Evolutionary conservation across 2,329 filamentous ascomycete species (phyloP), one percentile per base, ranked within the genome.

Genomic region (Paecilomyces variotii): DNA sequence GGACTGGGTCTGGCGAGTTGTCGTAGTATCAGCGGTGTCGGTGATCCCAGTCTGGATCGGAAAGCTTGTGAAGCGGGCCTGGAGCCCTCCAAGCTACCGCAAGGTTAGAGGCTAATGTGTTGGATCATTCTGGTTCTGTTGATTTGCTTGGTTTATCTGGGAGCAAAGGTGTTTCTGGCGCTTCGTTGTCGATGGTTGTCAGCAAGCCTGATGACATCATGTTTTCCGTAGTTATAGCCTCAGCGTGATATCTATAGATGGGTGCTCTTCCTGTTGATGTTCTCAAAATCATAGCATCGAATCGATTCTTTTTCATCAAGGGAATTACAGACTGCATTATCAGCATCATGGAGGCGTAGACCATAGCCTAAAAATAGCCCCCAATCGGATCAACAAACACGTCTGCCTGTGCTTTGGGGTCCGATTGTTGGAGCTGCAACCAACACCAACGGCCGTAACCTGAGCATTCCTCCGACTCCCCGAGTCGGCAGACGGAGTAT

Each of bases 51-150:
- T 93, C 1, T 97, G 93, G 77, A 87, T 85, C 56, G 91, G 84
- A 24, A 97, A 97, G 79, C 74, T 95, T 61, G 88, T 97, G 64
- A 82, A 89, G 67, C 82, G 91, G 69, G 91, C 86, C 61, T 87
- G 96, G 80, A 92, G 89, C 76, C 94, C 94, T 62, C 92, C 92
- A 24, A 96, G 89, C 70, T 97, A 97, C 78, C 83, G 94, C 68
- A 99, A 99, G 79, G 92, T 99, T 11, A 70, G 75, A 54, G 76
- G 75, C 4, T 77, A 61, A 68, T 26, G 2, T 52, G 4, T n/a
- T 9, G 7, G 24, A 35, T 35, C 25, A 10, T 9, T 7, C n/a
- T 45, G n/a, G 39, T 45, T 10, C 30, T 25, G 19, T 55, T 26
- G 12, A 24, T 32, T 32, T 55, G 10, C 1, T 45, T 45, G 24